Percentiles rank a stretch among this genome's conserved stretches.
Conservation (phyloP, 768 basidiomycete species). For the Botryobasidium botryosum region DNA sequence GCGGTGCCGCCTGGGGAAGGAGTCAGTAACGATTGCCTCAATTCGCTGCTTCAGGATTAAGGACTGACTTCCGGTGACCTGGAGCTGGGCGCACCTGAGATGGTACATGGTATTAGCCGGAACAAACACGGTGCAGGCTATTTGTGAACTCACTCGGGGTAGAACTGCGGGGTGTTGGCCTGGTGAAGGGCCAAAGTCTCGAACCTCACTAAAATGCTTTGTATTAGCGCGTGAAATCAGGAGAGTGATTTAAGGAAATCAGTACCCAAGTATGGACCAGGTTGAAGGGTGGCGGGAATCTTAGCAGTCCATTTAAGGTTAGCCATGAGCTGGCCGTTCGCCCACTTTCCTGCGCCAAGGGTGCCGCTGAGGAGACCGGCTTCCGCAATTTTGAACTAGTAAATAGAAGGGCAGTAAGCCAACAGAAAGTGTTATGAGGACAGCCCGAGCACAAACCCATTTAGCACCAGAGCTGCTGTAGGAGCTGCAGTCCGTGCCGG, state of each 20-base stretch:
- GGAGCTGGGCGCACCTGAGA: not conserved
- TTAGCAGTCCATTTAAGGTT: constrained; percentile 9
- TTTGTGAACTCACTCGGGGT: constrained; percentile 10
- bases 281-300: constrained; percentile 10
- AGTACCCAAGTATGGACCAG: constrained; percentile 10
- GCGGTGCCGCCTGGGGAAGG: too few species aligned
- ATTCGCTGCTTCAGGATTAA: too few species aligned
- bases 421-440: too few species aligned
- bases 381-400: constrained; percentile 10
- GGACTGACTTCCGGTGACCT: too few species aligned
- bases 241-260: too few species aligned
- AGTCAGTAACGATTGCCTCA: too few species aligned
- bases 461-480: too few species aligned
- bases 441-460: too few species aligned
- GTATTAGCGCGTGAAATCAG: too few species aligned
- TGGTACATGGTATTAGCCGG: not conserved
- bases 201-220: too few species aligned
- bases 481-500: too few species aligned
- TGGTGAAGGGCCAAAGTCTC: constrained; percentile 11
- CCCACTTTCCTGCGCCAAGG: constrained; percentile 9
- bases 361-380: constrained; percentile 9
- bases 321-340: constrained; percentile 7
- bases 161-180: constrained; percentile 13
- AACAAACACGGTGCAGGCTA: not conserved
- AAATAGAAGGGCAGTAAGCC: too few species aligned